Base-by-base conservation (phyloP, 2,329 filamentous ascomycete species). In the Cordyceps pruinosa region DNA sequence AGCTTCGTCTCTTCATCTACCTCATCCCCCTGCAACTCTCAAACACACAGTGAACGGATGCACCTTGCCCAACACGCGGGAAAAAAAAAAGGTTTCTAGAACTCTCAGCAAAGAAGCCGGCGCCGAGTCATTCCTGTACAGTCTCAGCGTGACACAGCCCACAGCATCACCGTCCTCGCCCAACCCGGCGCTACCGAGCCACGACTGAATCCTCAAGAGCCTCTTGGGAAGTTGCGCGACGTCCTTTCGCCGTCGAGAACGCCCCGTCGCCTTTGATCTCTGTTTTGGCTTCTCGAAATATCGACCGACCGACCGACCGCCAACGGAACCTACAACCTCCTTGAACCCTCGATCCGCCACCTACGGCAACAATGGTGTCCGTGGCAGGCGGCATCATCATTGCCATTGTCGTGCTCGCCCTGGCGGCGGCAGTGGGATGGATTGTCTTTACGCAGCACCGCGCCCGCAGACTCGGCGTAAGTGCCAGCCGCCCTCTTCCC, bases 361-460 rank as follows among this genome's bases (percentile, higher is more conserved):
- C 15, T 37, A 26, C 30, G 28, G 44, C 52, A 25, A 74, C 63
- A 60, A 85, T 85, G 80, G 76, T 79, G 68, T 78, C 78, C 62
- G 74, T 81, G 51, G 77, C 80, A 62, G 85, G 86, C 67, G 81
- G 86, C 61, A 84, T 92, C 74, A 80, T 91, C 70, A 84, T 95
- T 68, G 79, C 90, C 66, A 70, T 93, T 66, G 65, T 90, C 63
- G 73, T 90, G 64, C 69, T 89, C 65, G 67, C 83, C 55, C 59
- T 86, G 56, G 70, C 76, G 56, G 82, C 73, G 26, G 84, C 75
- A 58, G 72, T 80, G 57, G 85, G 80, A 66, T 93, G 87, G 85
- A 74, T 90, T 59, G 72, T 84, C 66, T 91, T 86, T 67, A 84
- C 85, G 30, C 87, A 89, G 66, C 77, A 87, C 64, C 86, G 86